A percentile compares a stretch with the other conserved stretches of the same genome.
phyloP scores from a whole-genome alignment of 306 rosid species.

The Medicago truncatula region DNA sequence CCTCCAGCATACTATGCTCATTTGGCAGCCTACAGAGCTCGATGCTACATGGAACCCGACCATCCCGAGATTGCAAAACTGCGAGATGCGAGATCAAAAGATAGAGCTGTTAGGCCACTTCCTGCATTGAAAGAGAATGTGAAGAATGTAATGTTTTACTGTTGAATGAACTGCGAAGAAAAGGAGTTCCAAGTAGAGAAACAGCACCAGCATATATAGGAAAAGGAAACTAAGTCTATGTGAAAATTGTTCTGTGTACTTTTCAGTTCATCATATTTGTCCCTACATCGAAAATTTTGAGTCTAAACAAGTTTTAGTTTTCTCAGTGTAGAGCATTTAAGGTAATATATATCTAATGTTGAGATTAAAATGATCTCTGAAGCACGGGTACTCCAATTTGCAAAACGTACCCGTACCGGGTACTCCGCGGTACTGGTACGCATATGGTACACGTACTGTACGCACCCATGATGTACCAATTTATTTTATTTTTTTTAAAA shows the following conservation, averaged over 20 bases:
- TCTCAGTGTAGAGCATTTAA: not conserved
- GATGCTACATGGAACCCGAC: conserved; percentile 77
- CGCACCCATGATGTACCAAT: too few species aligned
- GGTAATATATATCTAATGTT: not conserved
- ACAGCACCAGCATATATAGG: not conserved
- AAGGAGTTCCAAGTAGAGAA: conserved; percentile 31
- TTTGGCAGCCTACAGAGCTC: conserved; percentile 74
- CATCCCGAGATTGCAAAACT: conserved; percentile 42
- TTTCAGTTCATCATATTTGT: not conserved
- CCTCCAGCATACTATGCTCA: conserved; percentile 83
- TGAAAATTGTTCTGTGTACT: not conserved
- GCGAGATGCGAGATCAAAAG: conserved; percentile 49
- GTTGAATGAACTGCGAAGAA: conserved; percentile 38
- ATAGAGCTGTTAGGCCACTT: conserved; percentile 60
- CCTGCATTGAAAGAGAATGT: conserved; percentile 76
- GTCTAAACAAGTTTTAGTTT: not conserved
- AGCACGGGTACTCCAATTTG: too few species aligned
- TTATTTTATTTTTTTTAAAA: too few species aligned
- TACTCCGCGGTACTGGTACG: too few species aligned
- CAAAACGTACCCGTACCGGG: too few species aligned
- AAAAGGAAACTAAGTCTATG: not conserved
- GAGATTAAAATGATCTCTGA: not conserved
- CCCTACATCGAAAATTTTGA: not conserved
- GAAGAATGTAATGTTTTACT: conserved; percentile 75
- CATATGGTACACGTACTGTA: too few species aligned